Evolutionary conservation across 345 rosid genomes (phyloP), one percentile per base, ranked within the genome.

Genomic region (Carallia brachiata): DNA sequence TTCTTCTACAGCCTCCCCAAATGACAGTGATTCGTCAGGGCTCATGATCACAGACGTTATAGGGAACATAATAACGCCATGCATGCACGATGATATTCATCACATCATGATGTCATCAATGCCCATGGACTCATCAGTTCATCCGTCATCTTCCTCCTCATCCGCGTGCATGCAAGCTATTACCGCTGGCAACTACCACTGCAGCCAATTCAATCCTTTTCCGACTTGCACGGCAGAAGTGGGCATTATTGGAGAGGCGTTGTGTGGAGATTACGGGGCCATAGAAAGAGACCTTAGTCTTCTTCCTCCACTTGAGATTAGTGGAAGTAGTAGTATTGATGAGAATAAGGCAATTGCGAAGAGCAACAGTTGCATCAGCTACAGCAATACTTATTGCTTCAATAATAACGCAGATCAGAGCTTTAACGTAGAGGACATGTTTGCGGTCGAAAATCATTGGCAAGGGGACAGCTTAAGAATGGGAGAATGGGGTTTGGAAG

Each of bases 401-500:
- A 79, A 55, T 70, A 79, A 69, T 71, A 83, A 73, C 76, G 78
- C n/a, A n/a, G n/a, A n/a, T n/a, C n/a, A 79, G 65, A 83, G 78
- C 66, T 78, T 68, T 66, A 81, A 78, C 68, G 89, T 80, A 61
- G 90, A 84, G 61, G 85, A 81, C 70, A 77, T 87, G 70, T 55
- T 83, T 76, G 90, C 79, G 10, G 60, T 80, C 59, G 96, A 85
- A 70, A 83, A 87, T 81, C 75, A 83, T 39, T 90, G 84, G 85
- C 84, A 82, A 70, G 86, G 80, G 77, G 90, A 88, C 79, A 85
- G 84, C 89, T 85, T 86, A 56, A 80, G 86, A 80, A 79, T 83
- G 61, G 98, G 91, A 80, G 98, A 90, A 67, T 93, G 98, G 97
- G 98, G 88, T 76, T 81, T 90, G 18, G 97, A 93, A 72, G 90